These are phyloP conservation scores for Pseudoturritis turrita DNA, from an alignment of 345 rosid genomes.

Conservation along the genomic window DNA sequence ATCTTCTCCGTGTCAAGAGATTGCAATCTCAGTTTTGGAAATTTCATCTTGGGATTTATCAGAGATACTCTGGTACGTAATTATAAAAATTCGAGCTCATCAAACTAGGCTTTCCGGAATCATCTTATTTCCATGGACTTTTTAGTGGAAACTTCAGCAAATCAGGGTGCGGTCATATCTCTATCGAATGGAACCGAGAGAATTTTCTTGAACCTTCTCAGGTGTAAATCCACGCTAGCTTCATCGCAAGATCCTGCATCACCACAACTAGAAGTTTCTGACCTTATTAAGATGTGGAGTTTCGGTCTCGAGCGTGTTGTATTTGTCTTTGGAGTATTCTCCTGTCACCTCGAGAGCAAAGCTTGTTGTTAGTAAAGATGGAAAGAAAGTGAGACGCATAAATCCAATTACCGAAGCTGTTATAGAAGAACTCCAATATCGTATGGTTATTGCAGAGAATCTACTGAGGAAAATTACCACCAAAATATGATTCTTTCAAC, in stretches of 20 bases:
- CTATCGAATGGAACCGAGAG: slow-evolving; percentile 51
- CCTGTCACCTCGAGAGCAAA: no score
- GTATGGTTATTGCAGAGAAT: no score
- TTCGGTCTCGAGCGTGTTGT: no score
- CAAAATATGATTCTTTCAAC: no score
- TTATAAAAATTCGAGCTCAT: slow-evolving; percentile 40
- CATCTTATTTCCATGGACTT: slow-evolving; percentile 60
- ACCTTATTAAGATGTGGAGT: slow-evolving; percentile 56
- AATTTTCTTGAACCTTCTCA: slow-evolving; percentile 45
- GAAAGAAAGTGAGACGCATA: no score
- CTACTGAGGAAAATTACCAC: no score
- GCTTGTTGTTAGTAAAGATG: no score
- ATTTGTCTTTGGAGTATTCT: no score
- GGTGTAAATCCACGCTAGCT: slow-evolving; percentile 35
- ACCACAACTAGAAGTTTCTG: slow-evolving; percentile 38
- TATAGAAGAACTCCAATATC: no score
- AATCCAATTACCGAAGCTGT: no score
- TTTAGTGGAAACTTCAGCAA: slow-evolving; percentile 66
- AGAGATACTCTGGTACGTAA: slow-evolving; percentile 37
- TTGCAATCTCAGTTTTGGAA: slow-evolving; percentile 41
- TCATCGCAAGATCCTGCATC: slow-evolving; percentile 38
- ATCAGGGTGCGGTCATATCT: slow-evolving; percentile 40
- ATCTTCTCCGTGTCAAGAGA: slow-evolving; percentile 7
- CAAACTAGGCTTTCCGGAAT: slow-evolving; percentile 47
- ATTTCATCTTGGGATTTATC: slow-evolving; percentile 44